Evolutionary conservation across 2,329 filamentous ascomycete species (phyloP), one percentile per base, ranked within the genome.

Genomic region (Cercospora berteroae): DNA sequence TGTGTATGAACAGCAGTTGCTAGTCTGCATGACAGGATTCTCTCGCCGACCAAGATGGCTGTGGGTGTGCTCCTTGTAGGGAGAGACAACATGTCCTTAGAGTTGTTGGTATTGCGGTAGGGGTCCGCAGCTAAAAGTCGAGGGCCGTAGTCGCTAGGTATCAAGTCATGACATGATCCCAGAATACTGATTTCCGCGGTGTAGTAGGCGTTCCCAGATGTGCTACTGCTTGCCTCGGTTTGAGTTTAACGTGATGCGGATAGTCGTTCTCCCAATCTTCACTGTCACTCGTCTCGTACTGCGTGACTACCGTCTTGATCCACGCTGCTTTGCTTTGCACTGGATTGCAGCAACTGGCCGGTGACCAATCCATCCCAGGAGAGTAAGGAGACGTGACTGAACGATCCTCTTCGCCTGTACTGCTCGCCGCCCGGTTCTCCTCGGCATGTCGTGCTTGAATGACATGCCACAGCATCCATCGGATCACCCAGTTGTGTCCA

Each of bases 401-500:
- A 56, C 36, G 65, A 18, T 67, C 66, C 10, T 67, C 67, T 20
- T 71, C 70, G 20, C 55, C 67, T 8, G 66, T 60, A 36, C 67
- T 72, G 59, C 67, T 69, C 5, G 60, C 36, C 16, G 64, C 67
- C 2, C 56, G 52, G 23, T 25, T n/a, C 18, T 65, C 66, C 13
- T 52, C 63, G 27, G 42, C 27, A 27, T 68, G 61, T 20, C 60
- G 61, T 23, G 44, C 27, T 29, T 66, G 66, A n/a, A 72, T 58
- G 48, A 71, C 67, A n/a, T 68, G 61, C 70, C 70, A 72, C 4
- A 72, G 65, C 69, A 72, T 69, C 70, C 70, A 72, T 10, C 69
- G 67, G 27, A 72, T 71, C 20, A 71, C 70, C 70, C 70, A 72
- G 23, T 72, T 70, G 6, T 57, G 62, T n/a, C 62, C 69, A 55